Base-by-base conservation (phyloP, 1,284 basidiomycete genomes). In the Tilletia walkeri region DNA sequence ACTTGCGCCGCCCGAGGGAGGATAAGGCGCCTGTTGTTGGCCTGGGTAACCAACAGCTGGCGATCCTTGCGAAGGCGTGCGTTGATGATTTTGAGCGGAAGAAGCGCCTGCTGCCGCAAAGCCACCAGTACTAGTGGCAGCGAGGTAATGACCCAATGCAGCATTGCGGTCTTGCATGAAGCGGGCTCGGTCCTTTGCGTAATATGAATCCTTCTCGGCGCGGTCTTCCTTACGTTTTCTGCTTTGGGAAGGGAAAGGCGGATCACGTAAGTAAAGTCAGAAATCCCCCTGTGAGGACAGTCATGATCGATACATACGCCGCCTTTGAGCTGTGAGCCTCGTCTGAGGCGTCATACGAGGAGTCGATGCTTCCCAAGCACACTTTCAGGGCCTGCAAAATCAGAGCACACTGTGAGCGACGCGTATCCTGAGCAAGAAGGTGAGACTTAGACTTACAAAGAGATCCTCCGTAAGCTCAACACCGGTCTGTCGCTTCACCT, bases 391-490 rank as follows among this genome's bases (percentile, higher is more conserved):
- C 41, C 41, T 45, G 41, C 24, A 30, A 45, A 45, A 3, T 7
- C 1, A 14, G 1, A 14, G 41, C 3, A 45, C 41, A 45, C 9
- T 14, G 41, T 45, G 14, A 45, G 41, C 41, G 41, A 45, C 41
- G 41, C 41, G 41, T 45, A 1, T 45, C 41, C 41, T 45, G 41
- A 5, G 41, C 5, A 45, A 9, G 14, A 14, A 9, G 14, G 6
- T 1, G 41, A 14, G 14, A 45, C 9, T 45, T 3, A 45, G 3
- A 45, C 41, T 45, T 45, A 45, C 41, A 45, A 78, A 77, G 9
- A 80, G 70, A 49, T 79, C 77, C 4, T 70, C 73, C 1, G 77
- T 78, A 5, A 80, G 72, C 45, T 80, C 77, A 45, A 80, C 68
- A 4, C 76, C 76, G 0, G 76, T 80, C 9, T 66, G 49, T 20